Percentiles rank a stretch among this genome's conserved stretches.
phyloP scores from a whole-genome alignment of 352 stramenopile species.

The Pythium rishiriense region DNA sequence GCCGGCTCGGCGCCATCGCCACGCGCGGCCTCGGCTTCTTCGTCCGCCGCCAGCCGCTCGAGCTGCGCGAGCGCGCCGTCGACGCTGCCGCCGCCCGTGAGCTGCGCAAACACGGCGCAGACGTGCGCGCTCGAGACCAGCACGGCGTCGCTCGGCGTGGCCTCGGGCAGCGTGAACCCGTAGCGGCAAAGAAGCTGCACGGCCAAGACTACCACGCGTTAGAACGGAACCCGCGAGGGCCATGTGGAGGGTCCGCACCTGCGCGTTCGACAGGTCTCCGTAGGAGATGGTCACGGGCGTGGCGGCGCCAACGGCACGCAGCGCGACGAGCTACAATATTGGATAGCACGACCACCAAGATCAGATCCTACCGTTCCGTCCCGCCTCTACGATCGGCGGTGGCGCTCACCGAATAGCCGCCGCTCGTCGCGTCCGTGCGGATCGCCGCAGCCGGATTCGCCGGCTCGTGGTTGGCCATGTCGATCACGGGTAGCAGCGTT shows the following conservation, averaged over 20 bases:
- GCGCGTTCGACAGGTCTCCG: slow-evolving; percentile 66
- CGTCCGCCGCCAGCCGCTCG: slow-evolving; percentile 1
- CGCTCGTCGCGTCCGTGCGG: slow-evolving; percentile 34
- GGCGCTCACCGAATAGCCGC: slow-evolving; percentile 46
- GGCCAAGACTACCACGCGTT: neutral
- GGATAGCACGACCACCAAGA: neutral
- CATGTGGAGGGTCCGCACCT: too few species aligned
- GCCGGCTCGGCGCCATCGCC: slow-evolving; percentile 13
- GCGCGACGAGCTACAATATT: slow-evolving; percentile 40
- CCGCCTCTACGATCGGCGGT: too few species aligned
- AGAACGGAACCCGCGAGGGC: too few species aligned
- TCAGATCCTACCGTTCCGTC: too few species aligned
- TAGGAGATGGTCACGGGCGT: slow-evolving; percentile 73
- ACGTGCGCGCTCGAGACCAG: slow-evolving; percentile 51
- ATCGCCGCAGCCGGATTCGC: slow-evolving; percentile 49
- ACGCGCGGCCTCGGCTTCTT: neutral
- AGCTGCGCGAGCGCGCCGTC: slow-evolving; percentile 31
- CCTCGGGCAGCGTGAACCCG: slow-evolving; percentile 54
- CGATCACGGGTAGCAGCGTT: slow-evolving; percentile 70
- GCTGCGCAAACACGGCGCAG: slow-evolving; percentile 32
- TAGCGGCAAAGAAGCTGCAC: slow-evolving; percentile 65
- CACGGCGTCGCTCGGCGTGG: slow-evolving; percentile 50
- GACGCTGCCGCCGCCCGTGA: slow-evolving; percentile 17
- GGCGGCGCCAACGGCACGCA: slow-evolving; percentile 42
- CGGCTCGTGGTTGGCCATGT: slow-evolving; percentile 75